A percentile compares a stretch with the other conserved stretches of the same genome.
phyloP scores from a whole-genome alignment of 2,329 filamentous ascomycete genomes.

The Penicillium sp. region DNA sequence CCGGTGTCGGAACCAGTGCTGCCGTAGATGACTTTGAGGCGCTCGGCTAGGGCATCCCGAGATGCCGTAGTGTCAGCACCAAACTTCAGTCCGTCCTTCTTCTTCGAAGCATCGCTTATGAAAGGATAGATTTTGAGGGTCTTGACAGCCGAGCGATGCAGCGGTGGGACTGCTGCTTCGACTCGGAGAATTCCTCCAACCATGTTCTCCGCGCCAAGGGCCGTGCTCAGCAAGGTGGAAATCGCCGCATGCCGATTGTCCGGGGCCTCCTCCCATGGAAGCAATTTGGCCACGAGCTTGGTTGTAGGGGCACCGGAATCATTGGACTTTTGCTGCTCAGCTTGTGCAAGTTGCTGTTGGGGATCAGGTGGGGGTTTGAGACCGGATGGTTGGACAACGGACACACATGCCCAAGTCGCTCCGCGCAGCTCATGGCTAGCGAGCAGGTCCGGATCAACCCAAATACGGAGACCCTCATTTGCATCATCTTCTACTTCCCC shows the following conservation, averaged over 20 bases:
- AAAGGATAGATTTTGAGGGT: constrained; percentile 81
- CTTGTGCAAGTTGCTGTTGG: constrained; percentile 64
- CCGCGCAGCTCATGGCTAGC: constrained; percentile 70
- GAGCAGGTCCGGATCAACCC: constrained; percentile 78
- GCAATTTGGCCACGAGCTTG: constrained; percentile 72
- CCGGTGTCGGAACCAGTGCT: constrained; percentile 55
- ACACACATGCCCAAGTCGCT: constrained; percentile 73
- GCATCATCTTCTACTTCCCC: constrained; percentile 57
- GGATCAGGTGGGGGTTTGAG: constrained; percentile 69
- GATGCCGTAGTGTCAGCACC: constrained; percentile 83
- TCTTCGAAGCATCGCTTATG: constrained; percentile 53
- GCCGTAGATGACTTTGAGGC: constrained; percentile 69
- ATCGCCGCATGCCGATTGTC: constrained; percentile 76
- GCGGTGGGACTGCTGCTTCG: constrained; percentile 72
- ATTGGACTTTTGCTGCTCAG: constrained; percentile 55
- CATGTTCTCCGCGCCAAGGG: constrained; percentile 67
- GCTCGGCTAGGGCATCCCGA: constrained; percentile 69
- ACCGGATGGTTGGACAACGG: constrained; percentile 79
- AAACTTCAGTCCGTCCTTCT: constrained; percentile 70
- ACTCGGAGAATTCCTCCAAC: constrained; percentile 86
- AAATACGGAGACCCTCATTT: constrained; percentile 66
- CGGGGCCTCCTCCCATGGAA: constrained; percentile 81
- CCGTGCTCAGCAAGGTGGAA: constrained; percentile 71
- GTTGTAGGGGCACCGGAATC: constrained; percentile 57
- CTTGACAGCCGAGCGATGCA: constrained; percentile 64